Evolutionary conservation across 805 yeast species (phyloP).

Genomic region (Starmerella stigmatis): DNA sequence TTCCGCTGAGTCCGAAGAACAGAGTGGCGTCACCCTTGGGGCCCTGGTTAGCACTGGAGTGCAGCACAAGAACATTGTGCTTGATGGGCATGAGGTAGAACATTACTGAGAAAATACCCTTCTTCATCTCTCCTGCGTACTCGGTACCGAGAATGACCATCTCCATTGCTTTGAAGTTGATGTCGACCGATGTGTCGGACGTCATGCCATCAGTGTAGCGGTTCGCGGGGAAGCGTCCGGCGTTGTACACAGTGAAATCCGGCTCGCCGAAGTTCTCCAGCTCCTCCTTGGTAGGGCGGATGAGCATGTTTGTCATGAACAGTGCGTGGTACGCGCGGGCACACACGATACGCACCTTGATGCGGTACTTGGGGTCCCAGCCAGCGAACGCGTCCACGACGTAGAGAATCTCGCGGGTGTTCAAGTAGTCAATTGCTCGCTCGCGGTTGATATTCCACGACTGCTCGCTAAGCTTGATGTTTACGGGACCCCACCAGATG

Average conservation of each 20-base stretch:
- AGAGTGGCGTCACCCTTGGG: slow-evolving; percentile 75
- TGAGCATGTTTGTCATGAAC: slow-evolving; percentile 96
- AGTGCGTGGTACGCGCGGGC: slow-evolving; percentile 98
- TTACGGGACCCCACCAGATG: slow-evolving; percentile 99
- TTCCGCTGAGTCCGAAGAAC: slow-evolving; percentile 94
- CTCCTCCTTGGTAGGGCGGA: slow-evolving; percentile 87
- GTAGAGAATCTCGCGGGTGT: slow-evolving; percentile 88
- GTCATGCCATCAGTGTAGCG: slow-evolving; percentile 95
- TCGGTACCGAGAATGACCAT: slow-evolving; percentile 98
- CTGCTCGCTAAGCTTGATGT: slow-evolving; percentile 83
- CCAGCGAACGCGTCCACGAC: slow-evolving; percentile 97
- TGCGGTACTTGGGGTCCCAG: slow-evolving; percentile 97
- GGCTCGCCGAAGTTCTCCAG: slow-evolving; percentile 87
- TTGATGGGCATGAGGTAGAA: slow-evolving; percentile 95
- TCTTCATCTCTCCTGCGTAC: slow-evolving; percentile 99
- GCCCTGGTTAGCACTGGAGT: slow-evolving; percentile 93
- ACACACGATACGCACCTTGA: slow-evolving; percentile 90
- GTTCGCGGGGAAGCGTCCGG: slow-evolving; percentile 98
- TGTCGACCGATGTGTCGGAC: slow-evolving; percentile 87
- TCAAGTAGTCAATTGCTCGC: slow-evolving; percentile 91
- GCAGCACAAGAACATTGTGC: slow-evolving; percentile 83
- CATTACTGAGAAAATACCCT: slow-evolving; percentile 98
- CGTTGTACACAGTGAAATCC: slow-evolving; percentile 95
- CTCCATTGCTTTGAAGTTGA: slow-evolving; percentile 94
- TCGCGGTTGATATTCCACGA: slow-evolving; percentile 94